These are phyloP conservation scores for Malassezia sympodialis DNA, from an alignment of 1,284 basidiomycete genomes.

Conservation along the genomic window DNA sequence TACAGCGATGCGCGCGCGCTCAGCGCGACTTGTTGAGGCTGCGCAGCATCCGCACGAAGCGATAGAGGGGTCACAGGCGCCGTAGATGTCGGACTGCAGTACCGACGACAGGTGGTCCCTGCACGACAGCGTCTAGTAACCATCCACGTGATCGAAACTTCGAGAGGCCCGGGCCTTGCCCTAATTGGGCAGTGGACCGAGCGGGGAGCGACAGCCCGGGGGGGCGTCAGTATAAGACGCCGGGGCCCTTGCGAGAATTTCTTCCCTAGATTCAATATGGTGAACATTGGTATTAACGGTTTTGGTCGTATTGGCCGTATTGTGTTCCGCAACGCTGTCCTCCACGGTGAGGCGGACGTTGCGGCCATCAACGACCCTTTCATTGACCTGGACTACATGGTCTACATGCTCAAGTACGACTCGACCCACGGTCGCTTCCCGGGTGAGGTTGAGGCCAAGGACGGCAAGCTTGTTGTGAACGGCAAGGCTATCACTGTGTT, in stretches of 20 bases:
- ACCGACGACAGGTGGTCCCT: background rate
- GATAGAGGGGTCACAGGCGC: background rate
- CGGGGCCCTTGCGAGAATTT: background rate
- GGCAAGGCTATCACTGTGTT: slow-evolving; percentile 71
- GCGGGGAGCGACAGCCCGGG: slow-evolving; percentile 1
- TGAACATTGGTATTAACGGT: slow-evolving; percentile 20
- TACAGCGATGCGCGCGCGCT: slow-evolving; percentile 59
- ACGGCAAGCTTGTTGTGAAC: slow-evolving; percentile 81
- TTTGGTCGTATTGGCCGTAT: slow-evolving; percentile 54
- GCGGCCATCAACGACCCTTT: slow-evolving; percentile 59
- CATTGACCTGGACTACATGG: slow-evolving; percentile 66
- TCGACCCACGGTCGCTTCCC: slow-evolving; percentile 94
- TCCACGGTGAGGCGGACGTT: slow-evolving; percentile 31
- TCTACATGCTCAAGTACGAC: slow-evolving; percentile 98
- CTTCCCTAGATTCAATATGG: slow-evolving; percentile 4
- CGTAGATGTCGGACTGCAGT: background rate
- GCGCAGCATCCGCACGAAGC: slow-evolving; percentile 9
- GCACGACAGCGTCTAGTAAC: background rate
- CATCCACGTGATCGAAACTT: background rate
- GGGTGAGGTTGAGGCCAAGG: slow-evolving; percentile 70
- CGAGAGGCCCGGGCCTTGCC: background rate
- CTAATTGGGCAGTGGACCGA: background rate
- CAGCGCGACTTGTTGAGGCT: slow-evolving; percentile 56
- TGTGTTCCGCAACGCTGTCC: slow-evolving; percentile 69
- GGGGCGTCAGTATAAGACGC: background rate